Base-by-base conservation (phyloP, 352 stramenopile species). In the Phytophthora rubi region DNA sequence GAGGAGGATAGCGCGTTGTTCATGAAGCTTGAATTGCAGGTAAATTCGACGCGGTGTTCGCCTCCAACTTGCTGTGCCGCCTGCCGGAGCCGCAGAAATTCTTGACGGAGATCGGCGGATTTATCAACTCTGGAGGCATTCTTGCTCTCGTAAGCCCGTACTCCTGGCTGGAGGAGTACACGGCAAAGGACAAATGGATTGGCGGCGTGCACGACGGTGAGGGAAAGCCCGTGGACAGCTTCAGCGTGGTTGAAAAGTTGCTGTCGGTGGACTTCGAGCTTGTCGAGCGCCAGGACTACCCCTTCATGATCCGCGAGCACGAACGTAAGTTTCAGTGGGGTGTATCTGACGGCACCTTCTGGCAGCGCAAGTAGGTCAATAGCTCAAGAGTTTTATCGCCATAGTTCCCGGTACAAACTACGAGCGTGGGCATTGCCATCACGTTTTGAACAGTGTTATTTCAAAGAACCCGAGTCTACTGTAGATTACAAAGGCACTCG, bases 91-190 rank as follows among this genome's bases (percentile, higher is more conserved):
- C 97, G 3, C 71, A 88, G 30, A 86, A 89, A 42, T 99, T 98
- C 72, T 69, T 99, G 21, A 85, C 76, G 23, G 82, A 90, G 7
- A 88, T 99, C 47, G 75, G 77, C 35, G 66, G 73, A 6, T 89
- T 99, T 57, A 82, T 99, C 15, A 94, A 96, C 42, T 81, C 89
- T 37, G 94, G 87, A 45, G 97, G 97, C 16, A 83, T 99, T 60
- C 86, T 99, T 33, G 93, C 98, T 4, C 88, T 99, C 58, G 89
- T 99, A 28, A 98, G 95, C 23, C 97, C 97, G 32, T 99, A 99
- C 80, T 98, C 93, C 57, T 99, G 97, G 97, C 77, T 99, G 54
- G 88, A 97, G 65, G 94, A 99, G 70, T 99, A 98, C 81, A 99
- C 97, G 7, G 72, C 84, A n/a, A 88, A 91, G 60, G 81, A 93